phyloP scores from a whole-genome alignment of 106 monocot genomes.

The Alisma plantagoaquatica region DNA sequence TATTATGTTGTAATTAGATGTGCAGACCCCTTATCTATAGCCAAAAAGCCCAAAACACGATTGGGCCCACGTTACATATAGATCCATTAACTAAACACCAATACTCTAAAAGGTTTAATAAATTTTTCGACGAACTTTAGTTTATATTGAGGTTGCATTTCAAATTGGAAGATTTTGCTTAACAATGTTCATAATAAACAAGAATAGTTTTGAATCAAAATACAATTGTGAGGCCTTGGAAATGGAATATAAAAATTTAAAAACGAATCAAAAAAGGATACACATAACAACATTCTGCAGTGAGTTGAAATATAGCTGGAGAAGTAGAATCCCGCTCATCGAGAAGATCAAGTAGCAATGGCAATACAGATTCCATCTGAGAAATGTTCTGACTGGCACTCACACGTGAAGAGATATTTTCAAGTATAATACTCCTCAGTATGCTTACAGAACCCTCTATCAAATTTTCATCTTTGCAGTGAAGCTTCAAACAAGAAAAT shows the following conservation, averaged over 20 bases:
- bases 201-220: not conserved
- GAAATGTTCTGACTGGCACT: not conserved
- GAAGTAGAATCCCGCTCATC: slow-evolving; percentile 14
- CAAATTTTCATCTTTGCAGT: slow-evolving; percentile 1
- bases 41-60: no score
- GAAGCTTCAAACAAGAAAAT: slow-evolving; percentile 7
- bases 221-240: not conserved
- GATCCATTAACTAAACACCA: no score
- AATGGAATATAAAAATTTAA: not conserved
- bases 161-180: slow-evolving; percentile 3
- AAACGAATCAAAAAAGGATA: not conserved
- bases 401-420: not conserved
- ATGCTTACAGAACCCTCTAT: slow-evolving; percentile 1
- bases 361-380: slow-evolving; percentile 4
- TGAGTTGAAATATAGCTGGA: slow-evolving; percentile 2
- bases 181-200: not conserved
- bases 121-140: no score
- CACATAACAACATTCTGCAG: slow-evolving; percentile 8
- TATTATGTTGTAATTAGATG: no score
- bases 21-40: no score
- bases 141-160: no score
- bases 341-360: slow-evolving; percentile 1
- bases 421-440: slow-evolving; percentile 1
- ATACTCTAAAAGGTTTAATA: no score
- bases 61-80: no score